Conservation (phyloP, 2,329 filamentous ascomycete genomes). For the Aspergillus latus region DNA sequence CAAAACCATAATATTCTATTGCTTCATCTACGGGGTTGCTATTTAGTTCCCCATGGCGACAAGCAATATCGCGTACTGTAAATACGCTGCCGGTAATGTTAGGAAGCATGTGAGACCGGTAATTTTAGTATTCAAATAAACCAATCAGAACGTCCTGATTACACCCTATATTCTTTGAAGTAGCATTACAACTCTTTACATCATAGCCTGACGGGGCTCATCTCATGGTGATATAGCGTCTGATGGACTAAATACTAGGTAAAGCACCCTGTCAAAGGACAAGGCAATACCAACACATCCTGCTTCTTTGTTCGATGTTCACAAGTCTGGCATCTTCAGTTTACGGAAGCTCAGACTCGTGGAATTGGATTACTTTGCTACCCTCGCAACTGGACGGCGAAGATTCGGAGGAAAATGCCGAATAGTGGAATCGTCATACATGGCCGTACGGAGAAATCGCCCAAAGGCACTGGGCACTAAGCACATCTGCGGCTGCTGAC, state of each 20-base stretch:
- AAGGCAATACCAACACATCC: neutral
- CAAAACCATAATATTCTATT: neutral
- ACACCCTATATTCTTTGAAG: slow-evolving; percentile 14
- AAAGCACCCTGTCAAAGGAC: neutral
- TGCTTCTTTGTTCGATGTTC: neutral
- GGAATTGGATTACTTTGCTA: slow-evolving; percentile 22
- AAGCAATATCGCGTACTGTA: neutral
- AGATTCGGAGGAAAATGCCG: slow-evolving; percentile 27
- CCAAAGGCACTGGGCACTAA: neutral
- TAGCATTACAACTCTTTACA: slow-evolving; percentile 6
- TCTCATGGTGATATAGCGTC: slow-evolving; percentile 1
- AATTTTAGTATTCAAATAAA: neutral
- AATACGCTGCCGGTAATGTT: slow-evolving; percentile 7
- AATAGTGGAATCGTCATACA: slow-evolving; percentile 32
- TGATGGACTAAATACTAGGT: neutral
- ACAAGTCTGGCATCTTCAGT: neutral
- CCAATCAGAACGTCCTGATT: slow-evolving; percentile 26
- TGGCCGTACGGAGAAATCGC: slow-evolving; percentile 17
- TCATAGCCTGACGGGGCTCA: slow-evolving; percentile 13
- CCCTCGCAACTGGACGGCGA: slow-evolving; percentile 22
- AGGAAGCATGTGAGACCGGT: slow-evolving; percentile 23
- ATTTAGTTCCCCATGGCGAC: slow-evolving; percentile 10
- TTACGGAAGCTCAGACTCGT: neutral
- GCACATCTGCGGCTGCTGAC: slow-evolving; percentile 21
- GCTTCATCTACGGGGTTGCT: neutral